Base-by-base conservation (phyloP, 768 basidiomycete species). In the Mycena galopus region DNA sequence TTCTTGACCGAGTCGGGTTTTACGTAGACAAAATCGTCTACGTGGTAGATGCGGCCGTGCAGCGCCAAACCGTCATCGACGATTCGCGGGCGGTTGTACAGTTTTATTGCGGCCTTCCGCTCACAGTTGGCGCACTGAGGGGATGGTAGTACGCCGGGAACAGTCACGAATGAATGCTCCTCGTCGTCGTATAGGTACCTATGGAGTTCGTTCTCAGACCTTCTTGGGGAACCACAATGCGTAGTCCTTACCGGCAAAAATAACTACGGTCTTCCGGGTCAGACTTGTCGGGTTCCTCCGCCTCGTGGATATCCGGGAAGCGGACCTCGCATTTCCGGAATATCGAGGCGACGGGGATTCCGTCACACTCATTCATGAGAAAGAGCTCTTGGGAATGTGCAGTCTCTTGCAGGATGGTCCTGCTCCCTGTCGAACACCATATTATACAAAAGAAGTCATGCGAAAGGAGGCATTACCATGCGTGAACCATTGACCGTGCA, bases 401-500 rank as follows among this genome's bases (percentile, higher is more conserved):
- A 0, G 87, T 86, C 74, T 94, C 90, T 73, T 93, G 90, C 1
- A 94, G 82, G 12, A 92, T 74, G 0, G 92, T 93, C 74, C 91
- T 89, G 23, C 86, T 84, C 2, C 67, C 74, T 75, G 58, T 16
- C 16, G 33, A 9, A 55, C 32, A n/a, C 14, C 0, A 19, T 23
- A 37, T 39, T 39, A 35, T 14, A 39, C 6, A 29, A 57, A 14
- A 37, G 0, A 50, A 4, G 56, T 4, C 7, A 1, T 3, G 32
- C n/a, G 7, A 14, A 37, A 27, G 19, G 6, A 16, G 23, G 33
- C 14, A 88, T 25, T 32, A 12, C 90, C 90, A 81, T 93, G 93
- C 10, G 84, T 81, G 67, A 89, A 85, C 93, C 93, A 94, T 67
- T 92, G 91, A 1, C 87, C 92, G 79, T 94, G 93, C 65, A 92